phyloP scores from a whole-genome alignment of 2,329 filamentous ascomycete genomes.

The Pseudomassariella vexata region DNA sequence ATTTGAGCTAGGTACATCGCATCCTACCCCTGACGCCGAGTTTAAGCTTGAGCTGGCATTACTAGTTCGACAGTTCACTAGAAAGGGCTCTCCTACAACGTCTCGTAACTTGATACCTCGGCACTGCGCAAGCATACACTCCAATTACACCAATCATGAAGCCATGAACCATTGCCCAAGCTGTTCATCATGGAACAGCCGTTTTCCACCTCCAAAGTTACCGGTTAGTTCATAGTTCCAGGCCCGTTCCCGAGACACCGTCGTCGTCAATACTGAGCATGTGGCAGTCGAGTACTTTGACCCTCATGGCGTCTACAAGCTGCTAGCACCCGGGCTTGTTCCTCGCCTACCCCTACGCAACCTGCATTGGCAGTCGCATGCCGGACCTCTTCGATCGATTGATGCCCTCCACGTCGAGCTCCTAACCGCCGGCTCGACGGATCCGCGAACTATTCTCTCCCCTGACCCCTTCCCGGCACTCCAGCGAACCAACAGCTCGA shows the following conservation, averaged over 20 bases:
- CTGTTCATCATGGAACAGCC: conserved; percentile 57
- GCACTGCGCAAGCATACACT: no score
- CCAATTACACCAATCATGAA: conserved; percentile 27
- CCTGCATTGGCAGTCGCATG: conserved; percentile 94
- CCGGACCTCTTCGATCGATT: conserved; percentile 86
- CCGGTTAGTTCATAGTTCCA: conserved; percentile 50
- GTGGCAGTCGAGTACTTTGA: conserved; percentile 87
- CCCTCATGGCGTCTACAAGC: conserved; percentile 79
- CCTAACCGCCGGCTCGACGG: conserved; percentile 50
- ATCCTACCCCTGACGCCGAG: no score
- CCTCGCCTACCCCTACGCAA: conserved; percentile 80
- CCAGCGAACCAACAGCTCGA: conserved; percentile 21
- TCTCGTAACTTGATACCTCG: no score
- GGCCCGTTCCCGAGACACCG: conserved; percentile 4
- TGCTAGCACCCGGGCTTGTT: conserved; percentile 71
- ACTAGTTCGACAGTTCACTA: no score
- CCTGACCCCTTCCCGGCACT: conserved; percentile 27
- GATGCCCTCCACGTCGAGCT: conserved; percentile 88
- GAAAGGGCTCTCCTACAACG: no score
- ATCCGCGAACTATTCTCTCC: conserved; percentile 33
- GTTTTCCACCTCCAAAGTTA: conserved; percentile 71
- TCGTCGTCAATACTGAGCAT: conserved; percentile 7
- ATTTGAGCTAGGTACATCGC: no score
- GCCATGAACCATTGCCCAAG: conserved; percentile 16
- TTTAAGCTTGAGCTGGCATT: no score